These are phyloP conservation scores for Pseudogymnoascus sp. DNA, from an alignment of 2,329 filamentous ascomycete species.

Conservation along the genomic window DNA sequence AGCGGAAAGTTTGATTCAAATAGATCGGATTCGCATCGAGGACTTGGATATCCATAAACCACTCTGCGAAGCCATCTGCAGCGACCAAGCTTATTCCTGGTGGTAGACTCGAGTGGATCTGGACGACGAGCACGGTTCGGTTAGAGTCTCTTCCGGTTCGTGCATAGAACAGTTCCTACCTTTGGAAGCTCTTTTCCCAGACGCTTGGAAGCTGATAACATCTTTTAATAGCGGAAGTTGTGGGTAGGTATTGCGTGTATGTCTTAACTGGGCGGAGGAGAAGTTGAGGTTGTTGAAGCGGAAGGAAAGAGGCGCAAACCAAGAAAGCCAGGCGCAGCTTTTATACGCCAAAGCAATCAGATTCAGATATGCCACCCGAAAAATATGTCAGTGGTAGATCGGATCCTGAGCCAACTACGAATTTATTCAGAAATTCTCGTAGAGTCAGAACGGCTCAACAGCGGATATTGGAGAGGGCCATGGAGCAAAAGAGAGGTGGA, in stretches of 20 bases:
- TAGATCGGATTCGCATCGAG: constrained; percentile 89
- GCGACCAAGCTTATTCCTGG: constrained; percentile 70
- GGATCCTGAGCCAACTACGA: neutral
- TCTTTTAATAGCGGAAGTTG: neutral
- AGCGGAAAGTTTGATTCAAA: constrained; percentile 64
- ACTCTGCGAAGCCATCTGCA: constrained; percentile 77
- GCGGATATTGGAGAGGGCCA: neutral
- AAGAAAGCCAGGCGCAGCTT: constrained; percentile 5
- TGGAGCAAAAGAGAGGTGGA: neutral
- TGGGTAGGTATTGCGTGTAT: neutral
- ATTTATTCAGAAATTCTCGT: constrained; percentile 1
- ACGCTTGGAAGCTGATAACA: constrained; percentile 43
- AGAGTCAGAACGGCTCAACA: constrained; percentile 1
- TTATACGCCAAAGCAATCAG: constrained; percentile 4
- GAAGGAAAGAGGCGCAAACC: constrained; percentile 4
- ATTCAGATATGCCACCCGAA: neutral
- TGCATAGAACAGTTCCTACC: constrained; percentile 29
- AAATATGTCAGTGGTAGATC: neutral
- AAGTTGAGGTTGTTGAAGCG: neutral
- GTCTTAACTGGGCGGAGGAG: neutral
- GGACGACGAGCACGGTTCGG: neutral
- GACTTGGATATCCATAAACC: constrained; percentile 86
- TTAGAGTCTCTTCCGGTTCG: neutral
- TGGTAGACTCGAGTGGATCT: constrained; percentile 34
- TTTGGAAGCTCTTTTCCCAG: constrained; percentile 51